Evolutionary conservation across 176 grass and related monocot genomes (phyloP), one percentile per base, ranked within the genome.

Genomic region (Musa itinerans): DNA sequence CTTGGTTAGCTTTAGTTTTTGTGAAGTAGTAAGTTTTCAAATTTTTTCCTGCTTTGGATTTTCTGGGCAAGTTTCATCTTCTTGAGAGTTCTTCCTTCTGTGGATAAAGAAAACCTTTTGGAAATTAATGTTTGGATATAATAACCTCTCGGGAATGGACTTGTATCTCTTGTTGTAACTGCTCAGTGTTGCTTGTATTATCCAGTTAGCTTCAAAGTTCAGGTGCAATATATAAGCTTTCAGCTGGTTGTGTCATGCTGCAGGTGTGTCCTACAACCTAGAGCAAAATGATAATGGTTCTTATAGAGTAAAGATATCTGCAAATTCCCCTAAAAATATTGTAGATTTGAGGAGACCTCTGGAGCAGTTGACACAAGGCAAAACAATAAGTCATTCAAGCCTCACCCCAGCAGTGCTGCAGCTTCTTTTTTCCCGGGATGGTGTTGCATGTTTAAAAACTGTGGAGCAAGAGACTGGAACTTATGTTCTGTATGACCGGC

Each of bases 291-390:
- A 90, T 25, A 85, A 83, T 26, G 88, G 86, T 27, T 79, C 62
- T 78, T 89, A 76, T 72, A 78, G 88, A 34, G 51, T 98, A 65
- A 90, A 81, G 52, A 76, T 98, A 53, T 83, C 82, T 26, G 90
- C 88, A 69, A 91, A 91, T 69, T 90, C 83, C 67, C 91, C 94
- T 50, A 98, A 93, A 91, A 93, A 80, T 34, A 91, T 98, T 76
- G 86, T 90, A 83, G 94, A 98, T 85, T 69, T 98, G 76, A 80
- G 94, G 78, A 83, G 85, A 57, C 84, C 86, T 55, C 80, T 98
- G 69, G 90, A 93, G 78, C 67, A 79, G 79, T 82, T 98, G 74
- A 84, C 91, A 82, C 89, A 92, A 81, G 94, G 94, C 49, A 98
- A 93, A 77, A 91, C 78, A 17, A 70, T 98, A 82, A 91, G 51